Evolutionary conservation across 352 stramenopile genomes (phyloP).

Genomic region (Peronospora farinosa): DNA sequence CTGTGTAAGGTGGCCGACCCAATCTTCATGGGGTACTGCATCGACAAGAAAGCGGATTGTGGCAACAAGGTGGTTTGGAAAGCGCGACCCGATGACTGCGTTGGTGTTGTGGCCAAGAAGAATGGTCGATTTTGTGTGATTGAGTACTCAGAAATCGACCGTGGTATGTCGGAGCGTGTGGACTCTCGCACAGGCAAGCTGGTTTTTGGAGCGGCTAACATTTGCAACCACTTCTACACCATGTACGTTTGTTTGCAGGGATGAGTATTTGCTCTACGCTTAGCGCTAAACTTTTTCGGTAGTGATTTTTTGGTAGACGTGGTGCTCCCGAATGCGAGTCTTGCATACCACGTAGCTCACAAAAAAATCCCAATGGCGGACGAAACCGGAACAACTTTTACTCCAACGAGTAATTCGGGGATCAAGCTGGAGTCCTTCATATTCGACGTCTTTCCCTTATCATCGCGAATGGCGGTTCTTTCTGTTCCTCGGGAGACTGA

Average conservation of each 20-base stretch:
- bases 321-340: conserved; percentile 66
- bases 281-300: conserved; percentile 5
- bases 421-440: conserved; percentile 99
- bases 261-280: neutral
- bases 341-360: conserved; percentile 92
- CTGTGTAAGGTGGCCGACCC: conserved; percentile 94
- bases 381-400: conserved; percentile 67
- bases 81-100: conserved; percentile 86
- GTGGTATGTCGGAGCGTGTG: conserved; percentile 49
- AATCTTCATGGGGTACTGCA: conserved; percentile 94
- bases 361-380: conserved; percentile 96
- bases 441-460: conserved; percentile 97
- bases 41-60: conserved; percentile 89
- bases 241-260: conserved; percentile 47
- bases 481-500: conserved; percentile 89
- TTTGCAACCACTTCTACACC: conserved; percentile 98
- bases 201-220: conserved; percentile 93
- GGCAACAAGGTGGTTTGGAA: conserved; percentile 97
- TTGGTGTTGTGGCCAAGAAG: conserved; percentile 79
- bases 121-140: conserved; percentile 87
- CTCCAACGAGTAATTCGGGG: conserved; percentile 82
- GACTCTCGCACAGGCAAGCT: conserved; percentile 74
- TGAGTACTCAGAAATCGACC: conserved; percentile 96
- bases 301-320: conserved; percentile 82
- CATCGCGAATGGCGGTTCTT: conserved; percentile 88